Percentiles rank a stretch among this genome's conserved stretches.
Evolutionary conservation across 768 basidiomycete genomes (phyloP).

Genomic region (Suillus ampliporus): DNA sequence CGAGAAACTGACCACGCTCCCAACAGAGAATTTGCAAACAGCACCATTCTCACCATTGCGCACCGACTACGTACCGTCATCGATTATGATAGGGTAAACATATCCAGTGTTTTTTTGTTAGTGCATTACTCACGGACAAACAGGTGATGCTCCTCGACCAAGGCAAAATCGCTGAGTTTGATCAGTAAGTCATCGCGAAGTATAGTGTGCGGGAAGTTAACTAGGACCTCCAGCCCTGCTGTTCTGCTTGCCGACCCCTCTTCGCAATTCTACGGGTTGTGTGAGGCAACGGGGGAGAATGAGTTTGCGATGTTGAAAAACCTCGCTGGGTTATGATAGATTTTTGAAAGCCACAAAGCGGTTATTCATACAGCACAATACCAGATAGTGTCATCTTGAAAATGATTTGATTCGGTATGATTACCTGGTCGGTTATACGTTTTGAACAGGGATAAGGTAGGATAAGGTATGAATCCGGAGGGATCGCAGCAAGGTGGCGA

Average conservation of each 20-base stretch:
- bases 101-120: not conserved
- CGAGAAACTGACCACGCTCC: not conserved
- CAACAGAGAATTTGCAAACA: constrained; percentile 73
- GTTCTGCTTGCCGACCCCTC: constrained; percentile 57
- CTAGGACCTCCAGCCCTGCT: constrained; percentile 47
- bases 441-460: no score
- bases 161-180: constrained; percentile 81
- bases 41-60: constrained; percentile 84
- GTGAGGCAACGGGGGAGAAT: constrained; percentile 74
- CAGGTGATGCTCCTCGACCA: constrained; percentile 82
- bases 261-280: constrained; percentile 70
- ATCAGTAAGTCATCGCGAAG: constrained; percentile 44
- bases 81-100: constrained; percentile 78
- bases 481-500: no score
- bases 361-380: not conserved
- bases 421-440: no score
- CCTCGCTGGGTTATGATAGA: constrained; percentile 53
- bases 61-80: constrained; percentile 82
- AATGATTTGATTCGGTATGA: no score
- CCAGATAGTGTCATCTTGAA: constrained; percentile 29
- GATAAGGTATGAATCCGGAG: no score
- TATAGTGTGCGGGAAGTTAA: not conserved
- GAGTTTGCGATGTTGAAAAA: constrained; percentile 73
- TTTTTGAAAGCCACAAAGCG: not conserved
- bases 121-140: constrained; percentile 17